Evolutionary conservation across 257 asterid species (phyloP).

Genomic region (Ballota nigra): DNA sequence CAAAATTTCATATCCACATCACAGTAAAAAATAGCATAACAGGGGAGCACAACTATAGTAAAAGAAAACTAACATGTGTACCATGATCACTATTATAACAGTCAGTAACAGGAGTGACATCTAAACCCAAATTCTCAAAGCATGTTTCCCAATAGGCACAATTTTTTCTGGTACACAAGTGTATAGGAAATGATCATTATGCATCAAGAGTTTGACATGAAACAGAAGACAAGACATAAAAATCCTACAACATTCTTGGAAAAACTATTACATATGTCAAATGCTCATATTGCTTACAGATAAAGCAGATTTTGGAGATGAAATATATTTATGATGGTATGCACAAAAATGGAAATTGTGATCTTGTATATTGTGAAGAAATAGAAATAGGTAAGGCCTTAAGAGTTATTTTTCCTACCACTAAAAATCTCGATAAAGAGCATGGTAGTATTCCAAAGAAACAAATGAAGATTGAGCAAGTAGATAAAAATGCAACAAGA

Average conservation of each 20-base stretch:
- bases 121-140: conserved; percentile 68
- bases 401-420: too few relatives aligned
- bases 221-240: conserved; percentile 1
- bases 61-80: conserved; percentile 49
- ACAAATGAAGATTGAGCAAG: too few relatives aligned
- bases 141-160: conserved; percentile 82
- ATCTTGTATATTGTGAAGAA: too few relatives aligned
- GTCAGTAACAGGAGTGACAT: conserved; percentile 49
- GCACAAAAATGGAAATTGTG: too few relatives aligned
- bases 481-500: too few relatives aligned
- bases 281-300: background rate
- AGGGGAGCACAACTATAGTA: background rate
- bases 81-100: conserved; percentile 62
- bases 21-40: background rate
- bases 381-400: too few relatives aligned
- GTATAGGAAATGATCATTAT: conserved; percentile 76
- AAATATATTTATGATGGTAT: too few relatives aligned
- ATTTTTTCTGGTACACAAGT: conserved; percentile 58
- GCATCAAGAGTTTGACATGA: conserved; percentile 37
- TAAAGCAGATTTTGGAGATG: too few relatives aligned
- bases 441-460: too few relatives aligned
- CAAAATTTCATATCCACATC: background rate
- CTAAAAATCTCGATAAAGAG: too few relatives aligned
- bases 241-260: background rate
- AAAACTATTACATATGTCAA: background rate